Conservation (phyloP, 73 alveolate genomes). For the Halteria grandinella region DNA sequence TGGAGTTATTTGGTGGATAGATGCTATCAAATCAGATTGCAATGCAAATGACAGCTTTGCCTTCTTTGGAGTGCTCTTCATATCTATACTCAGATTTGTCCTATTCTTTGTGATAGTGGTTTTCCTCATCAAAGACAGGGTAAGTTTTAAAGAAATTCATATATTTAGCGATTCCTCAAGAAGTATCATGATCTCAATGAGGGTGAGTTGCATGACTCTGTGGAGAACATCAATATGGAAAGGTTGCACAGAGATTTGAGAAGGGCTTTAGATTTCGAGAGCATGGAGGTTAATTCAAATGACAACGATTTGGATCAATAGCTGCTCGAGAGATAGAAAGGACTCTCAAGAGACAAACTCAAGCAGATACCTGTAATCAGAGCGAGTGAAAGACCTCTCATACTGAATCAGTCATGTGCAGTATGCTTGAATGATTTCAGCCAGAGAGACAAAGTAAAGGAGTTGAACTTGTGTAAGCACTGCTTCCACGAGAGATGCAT, state of each 20-base stretch:
- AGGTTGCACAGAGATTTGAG: constrained; percentile 12
- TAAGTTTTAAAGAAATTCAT: not conserved
- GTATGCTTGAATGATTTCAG: no score
- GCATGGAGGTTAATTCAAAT: no score
- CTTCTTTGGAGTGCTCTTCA: not conserved
- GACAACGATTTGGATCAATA: no score
- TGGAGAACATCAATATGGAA: not conserved
- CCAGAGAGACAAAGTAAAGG: no score
- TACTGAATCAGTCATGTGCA: no score
- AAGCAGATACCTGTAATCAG: no score
- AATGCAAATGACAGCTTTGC: not conserved
- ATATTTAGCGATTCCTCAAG: not conserved
- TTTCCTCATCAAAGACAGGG: constrained; percentile 2
- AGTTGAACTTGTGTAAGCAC: no score
- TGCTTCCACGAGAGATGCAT: no score
- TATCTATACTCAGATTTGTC: constrained; percentile 14
- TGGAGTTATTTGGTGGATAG: constrained; percentile 42
- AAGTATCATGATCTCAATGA: not conserved
- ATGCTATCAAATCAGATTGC: not conserved
- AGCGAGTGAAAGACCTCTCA: no score
- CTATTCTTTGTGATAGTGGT: constrained; percentile 28
- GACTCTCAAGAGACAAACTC: no score
- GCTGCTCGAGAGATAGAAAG: no score
- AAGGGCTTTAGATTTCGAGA: constrained; percentile 4
- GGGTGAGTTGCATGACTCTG: not conserved